A percentile compares a stretch with the other conserved stretches of the same genome.
Evolutionary conservation across 208 protist genomes (phyloP).

Genomic region (Borovskyia barvae): DNA sequence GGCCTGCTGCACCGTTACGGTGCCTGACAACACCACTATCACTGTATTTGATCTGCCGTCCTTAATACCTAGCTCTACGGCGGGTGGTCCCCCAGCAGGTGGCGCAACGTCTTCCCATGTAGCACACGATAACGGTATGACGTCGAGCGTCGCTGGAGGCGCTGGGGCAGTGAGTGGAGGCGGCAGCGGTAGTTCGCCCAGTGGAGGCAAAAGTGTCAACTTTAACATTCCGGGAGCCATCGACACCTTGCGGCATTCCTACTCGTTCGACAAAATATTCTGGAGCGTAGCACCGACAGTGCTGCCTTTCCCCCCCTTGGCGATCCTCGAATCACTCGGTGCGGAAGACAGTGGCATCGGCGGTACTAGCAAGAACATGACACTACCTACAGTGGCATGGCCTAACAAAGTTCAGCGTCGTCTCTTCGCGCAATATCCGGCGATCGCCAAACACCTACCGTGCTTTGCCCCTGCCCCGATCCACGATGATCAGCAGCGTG

Average conservation of each 20-base stretch:
- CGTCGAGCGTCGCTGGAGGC: neutral
- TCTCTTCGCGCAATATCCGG: conserved; percentile 7
- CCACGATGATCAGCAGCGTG: conserved; percentile 63
- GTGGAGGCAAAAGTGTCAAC: neutral
- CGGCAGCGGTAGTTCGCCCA: conserved; percentile 6
- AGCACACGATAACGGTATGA: neutral
- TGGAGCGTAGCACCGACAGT: conserved; percentile 54
- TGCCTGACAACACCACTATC: conserved; percentile 50
- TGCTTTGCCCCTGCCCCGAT: conserved; percentile 43
- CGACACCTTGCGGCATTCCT: conserved; percentile 38
- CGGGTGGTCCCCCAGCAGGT: neutral
- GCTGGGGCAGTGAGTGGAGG: neutral
- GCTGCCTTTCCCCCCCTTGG: conserved; percentile 34
- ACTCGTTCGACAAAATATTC: conserved; percentile 76
- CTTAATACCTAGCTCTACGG: conserved; percentile 13
- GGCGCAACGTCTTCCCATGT: neutral
- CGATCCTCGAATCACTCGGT: conserved; percentile 9
- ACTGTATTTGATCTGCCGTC: conserved; percentile 50
- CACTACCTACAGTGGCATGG: neutral
- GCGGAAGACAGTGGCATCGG: neutral
- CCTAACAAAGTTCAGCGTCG: conserved; percentile 3
- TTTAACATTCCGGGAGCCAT: neutral
- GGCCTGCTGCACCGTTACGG: conserved; percentile 51
- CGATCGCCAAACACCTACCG: conserved; percentile 32
- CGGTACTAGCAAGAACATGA: neutral